Base-by-base conservation (phyloP, 164 flowering plant species). In the Liriodendron chinense region DNA sequence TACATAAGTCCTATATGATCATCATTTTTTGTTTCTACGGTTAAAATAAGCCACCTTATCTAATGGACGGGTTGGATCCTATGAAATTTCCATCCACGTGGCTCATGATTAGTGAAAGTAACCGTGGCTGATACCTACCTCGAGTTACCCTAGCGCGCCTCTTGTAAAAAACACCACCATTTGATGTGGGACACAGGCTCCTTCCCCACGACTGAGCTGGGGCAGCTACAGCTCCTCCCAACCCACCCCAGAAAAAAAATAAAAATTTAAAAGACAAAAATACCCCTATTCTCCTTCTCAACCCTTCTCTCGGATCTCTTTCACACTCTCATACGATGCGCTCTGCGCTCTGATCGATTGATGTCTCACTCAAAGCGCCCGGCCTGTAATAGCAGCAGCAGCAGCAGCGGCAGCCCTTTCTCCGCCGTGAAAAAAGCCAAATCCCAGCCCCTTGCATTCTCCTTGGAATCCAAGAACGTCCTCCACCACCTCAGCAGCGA, bases 381-480 rank as follows among this genome's bases (percentile, higher is more conserved):
- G 47, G n/a, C 65, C 78, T 68, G 57, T 62, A 72, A 43, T 71
- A 72, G 24, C 78, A 74, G 34, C 70, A 63, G 43, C 61, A 59
- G 59, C 72, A 74, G 34, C 70, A 63, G 43, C 61, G 48, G 59
- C 72, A 75, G 68, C 82, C 67, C 71, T 56, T 75, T 65, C 26
- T 79, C 86, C 48, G 76, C 86, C 2, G 92, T 92, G 98, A 94
- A 94, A 82, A 94, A 94, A 74, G 86, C 94, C 71, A 94, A 90
- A 85, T 85, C 94, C 12, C 91, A 86, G 72, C 86, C 87, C 68
- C 76, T 75, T 23, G 23, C 73, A 25, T 83, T 68, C 75, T 84
- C 96, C 47, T 49, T 82, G 59, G 91, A 87, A 73, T 53, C 59
- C 18, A 85, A 87, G 76, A 88, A 89, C 80, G 90, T 89, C 71